Evolutionary conservation across 179 eudicot genomes (phyloP).

Genomic region (Spergularia azorica): DNA sequence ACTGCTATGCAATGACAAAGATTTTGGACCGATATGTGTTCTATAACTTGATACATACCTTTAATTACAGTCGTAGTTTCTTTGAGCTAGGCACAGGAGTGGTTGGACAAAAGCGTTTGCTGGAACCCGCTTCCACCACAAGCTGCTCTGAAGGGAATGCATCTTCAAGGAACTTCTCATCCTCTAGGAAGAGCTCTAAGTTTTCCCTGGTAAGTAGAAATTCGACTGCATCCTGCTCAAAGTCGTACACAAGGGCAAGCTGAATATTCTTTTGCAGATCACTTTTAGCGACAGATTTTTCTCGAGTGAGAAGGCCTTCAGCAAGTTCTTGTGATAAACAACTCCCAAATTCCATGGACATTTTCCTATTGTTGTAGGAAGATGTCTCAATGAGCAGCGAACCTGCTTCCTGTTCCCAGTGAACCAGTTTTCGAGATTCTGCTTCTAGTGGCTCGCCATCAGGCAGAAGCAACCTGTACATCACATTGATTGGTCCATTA

Average conservation of each 20-base stretch:
- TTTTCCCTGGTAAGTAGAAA: conserved; percentile 29
- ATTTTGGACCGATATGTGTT: too few species aligned
- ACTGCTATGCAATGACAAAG: too few species aligned
- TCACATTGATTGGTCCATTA: not conserved
- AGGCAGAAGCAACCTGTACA: conserved; percentile 5
- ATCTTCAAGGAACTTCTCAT: conserved; percentile 19
- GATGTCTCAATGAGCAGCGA: conserved; percentile 12
- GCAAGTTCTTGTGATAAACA: conserved; percentile 30
- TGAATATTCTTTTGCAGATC: conserved; percentile 24
- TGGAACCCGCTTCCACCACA: not conserved
- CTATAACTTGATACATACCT: not conserved
- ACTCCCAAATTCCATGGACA: conserved; percentile 18
- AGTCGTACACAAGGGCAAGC: conserved; percentile 24
- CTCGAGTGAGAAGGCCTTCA: conserved; percentile 18
- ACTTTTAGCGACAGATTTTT: conserved; percentile 1
- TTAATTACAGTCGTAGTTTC: conserved; percentile 12
- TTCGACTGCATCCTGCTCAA: conserved; percentile 26
- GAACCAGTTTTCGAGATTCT: conserved; percentile 23
- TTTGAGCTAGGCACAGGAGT: conserved; percentile 14
- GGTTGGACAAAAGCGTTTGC: conserved; percentile 12
- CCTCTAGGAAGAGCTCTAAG: conserved; percentile 20
- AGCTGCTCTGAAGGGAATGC: conserved; percentile 16
- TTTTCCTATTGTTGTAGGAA: not conserved
- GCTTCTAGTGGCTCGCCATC: not conserved
- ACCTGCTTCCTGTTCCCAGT: conserved; percentile 21